A percentile compares a stretch with the other conserved stretches of the same genome.
Conservation (phyloP, 768 basidiomycete species). For the Tulasnella sp. region DNA sequence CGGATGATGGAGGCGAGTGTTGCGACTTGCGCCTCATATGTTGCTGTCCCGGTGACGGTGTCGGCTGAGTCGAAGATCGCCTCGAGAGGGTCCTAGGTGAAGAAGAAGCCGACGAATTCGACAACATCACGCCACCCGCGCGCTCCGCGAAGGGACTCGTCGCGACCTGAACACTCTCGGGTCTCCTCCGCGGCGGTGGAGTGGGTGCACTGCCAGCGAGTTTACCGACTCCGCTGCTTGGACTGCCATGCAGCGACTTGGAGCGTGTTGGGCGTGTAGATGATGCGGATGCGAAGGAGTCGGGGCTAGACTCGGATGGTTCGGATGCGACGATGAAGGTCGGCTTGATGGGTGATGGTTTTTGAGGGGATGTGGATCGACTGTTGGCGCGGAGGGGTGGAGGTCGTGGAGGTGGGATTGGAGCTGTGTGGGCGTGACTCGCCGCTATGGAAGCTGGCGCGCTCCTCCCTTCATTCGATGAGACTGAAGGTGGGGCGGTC, state of each 20-base stretch:
- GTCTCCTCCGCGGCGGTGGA: constrained; percentile 8
- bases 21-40: background rate
- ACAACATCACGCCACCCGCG: background rate
- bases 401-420: background rate
- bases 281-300: background rate
- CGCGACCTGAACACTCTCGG: constrained; percentile 7
- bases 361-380: constrained; percentile 1
- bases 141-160: background rate
- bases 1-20: background rate
- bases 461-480: too few relatives aligned
- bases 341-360: background rate
- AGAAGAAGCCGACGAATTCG: background rate
- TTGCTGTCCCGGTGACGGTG: background rate
- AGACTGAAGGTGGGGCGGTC: background rate
- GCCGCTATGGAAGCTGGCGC: too few relatives aligned
- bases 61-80: background rate
- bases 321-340: background rate
- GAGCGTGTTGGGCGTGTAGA: background rate
- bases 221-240: too few relatives aligned
- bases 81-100: constrained; percentile 1
- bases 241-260: constrained; percentile 5
- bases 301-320: background rate
- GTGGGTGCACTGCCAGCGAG: background rate
- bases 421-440: too few relatives aligned
- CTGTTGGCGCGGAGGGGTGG: background rate